Conservation (phyloP, 1,284 basidiomycete species). For the Gymnopus androsaceus region DNA sequence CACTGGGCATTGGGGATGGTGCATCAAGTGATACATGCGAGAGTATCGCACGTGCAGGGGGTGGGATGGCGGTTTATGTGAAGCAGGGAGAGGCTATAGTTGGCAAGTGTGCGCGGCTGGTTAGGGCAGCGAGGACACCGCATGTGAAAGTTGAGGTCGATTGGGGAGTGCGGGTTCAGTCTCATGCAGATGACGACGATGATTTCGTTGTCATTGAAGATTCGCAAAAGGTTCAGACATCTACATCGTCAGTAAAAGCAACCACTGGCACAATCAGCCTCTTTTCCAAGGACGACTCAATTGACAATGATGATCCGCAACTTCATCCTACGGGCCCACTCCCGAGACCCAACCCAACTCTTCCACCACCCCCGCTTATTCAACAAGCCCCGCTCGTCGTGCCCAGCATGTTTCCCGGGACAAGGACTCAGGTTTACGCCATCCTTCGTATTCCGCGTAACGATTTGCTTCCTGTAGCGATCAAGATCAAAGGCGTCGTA, state of each 20-base stretch:
- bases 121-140: conserved; percentile 1
- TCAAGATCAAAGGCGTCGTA: background rate
- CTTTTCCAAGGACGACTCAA: too few relatives aligned
- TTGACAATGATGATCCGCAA: too few relatives aligned
- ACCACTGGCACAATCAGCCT: too few relatives aligned
- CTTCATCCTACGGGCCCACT: background rate
- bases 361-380: background rate
- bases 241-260: too few relatives aligned
- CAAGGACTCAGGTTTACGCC: background rate
- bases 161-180: background rate
- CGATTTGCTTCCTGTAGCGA: background rate
- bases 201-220: too few relatives aligned
- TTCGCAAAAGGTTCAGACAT: too few relatives aligned
- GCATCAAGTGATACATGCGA: conserved; percentile 54
- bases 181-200: background rate
- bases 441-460: background rate
- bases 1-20: conserved; percentile 53
- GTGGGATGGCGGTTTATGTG: conserved; percentile 1
- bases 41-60: conserved; percentile 39
- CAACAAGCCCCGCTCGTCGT: conserved; percentile 1
- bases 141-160: background rate
- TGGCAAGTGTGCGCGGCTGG: conserved; percentile 3
- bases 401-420: background rate
- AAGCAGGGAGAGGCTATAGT: conserved; percentile 1
- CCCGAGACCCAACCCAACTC: background rate